Evolutionary conservation across 2,329 filamentous ascomycete genomes (phyloP), one percentile per base, ranked within the genome.

Genomic region (Microdochium bolleyi): DNA sequence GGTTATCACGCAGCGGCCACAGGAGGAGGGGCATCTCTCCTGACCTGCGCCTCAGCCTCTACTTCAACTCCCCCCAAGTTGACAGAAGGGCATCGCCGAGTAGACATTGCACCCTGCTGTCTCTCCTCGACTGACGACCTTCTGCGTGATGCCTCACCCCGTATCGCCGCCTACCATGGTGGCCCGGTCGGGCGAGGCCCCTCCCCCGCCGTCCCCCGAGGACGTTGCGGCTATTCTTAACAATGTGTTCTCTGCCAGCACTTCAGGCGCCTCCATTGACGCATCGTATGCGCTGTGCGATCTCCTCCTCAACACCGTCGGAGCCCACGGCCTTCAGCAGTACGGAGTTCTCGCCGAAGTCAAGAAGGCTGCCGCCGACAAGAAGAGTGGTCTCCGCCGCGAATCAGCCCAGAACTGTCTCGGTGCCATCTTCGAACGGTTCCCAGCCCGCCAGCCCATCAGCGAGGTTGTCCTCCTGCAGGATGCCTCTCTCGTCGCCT

Each of bases 401-500:
- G 94, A 99, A 74, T 90, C 91, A 64, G 88, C 92, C 59, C 95
- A 97, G 83, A 95, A 96, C 69, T 86, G 95, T 44, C 80, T 97
- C 24, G 94, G 95, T 53, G 92, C 95, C 52, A 77, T 99, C 49
- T 92, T 97, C 63, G 94, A 99, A 76, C 85, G 88, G 41, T 88
- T 97, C 65, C 89, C 91, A 48, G 76, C 83, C 49, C 81, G 84
- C 59, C 87, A 94, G 66, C 86, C 83, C 51, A 72, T 90, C 58
- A 89, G 84, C 69, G 92, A 97, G 73, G 83, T 89, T 50, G 73
- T 91, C 48, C 73, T 96, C 19, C 69, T 92, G n/a, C 84, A 94
- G 65, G 87, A 95, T 68, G 84, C 85, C 52, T 85, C 83, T 53
- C 69, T 95, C 54, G 73, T 96, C 10, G 69, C 79, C 34, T 76